These are phyloP conservation scores for Sporodiniella umbellata DNA, from an alignment of 371 early-diverging fungal species.

Conservation along the genomic window DNA sequence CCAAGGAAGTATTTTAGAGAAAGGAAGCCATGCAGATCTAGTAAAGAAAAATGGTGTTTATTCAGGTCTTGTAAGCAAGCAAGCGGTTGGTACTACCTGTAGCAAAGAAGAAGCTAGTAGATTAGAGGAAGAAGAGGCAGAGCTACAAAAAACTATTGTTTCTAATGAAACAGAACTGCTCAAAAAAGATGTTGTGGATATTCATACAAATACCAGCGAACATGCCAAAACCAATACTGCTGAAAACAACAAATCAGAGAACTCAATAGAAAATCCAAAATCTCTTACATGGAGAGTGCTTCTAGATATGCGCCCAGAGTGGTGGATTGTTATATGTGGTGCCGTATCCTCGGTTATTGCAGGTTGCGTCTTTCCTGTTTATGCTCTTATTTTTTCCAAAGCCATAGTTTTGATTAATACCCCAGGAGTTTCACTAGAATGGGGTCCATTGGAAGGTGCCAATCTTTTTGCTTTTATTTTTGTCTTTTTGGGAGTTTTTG, in stretches of 20 bases:
- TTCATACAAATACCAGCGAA: too few species aligned
- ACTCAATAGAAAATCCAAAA: conserved; percentile 35
- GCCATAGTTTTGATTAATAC: conserved; percentile 6
- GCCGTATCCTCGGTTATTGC: conserved; percentile 46
- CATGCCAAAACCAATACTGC: too few species aligned
- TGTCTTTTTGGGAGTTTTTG: conserved; percentile 44
- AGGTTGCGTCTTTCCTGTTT: conserved; percentile 46
- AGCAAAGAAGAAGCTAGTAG: neutral
- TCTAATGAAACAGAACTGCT: too few species aligned
- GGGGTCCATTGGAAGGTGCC: conserved; percentile 42
- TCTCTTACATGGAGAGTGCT: conserved; percentile 39
- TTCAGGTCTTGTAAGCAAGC: conserved; percentile 45
- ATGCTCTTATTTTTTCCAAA: conserved; percentile 8
- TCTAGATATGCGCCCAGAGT: conserved; percentile 32
- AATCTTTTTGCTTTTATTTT: conserved; percentile 77
- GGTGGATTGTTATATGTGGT: conserved; percentile 36
- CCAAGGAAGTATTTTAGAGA: conserved; percentile 62
- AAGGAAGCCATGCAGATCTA: conserved; percentile 63
- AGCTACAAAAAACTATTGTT: neutral
- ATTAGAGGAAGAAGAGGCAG: neutral
- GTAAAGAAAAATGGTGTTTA: conserved; percentile 43
- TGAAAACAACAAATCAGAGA: conserved; percentile 40
- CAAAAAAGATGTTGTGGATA: too few species aligned
- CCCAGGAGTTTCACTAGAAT: conserved; percentile 21
- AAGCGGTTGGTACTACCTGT: conserved; percentile 11